These are phyloP conservation scores for Periconia sp. DNA, from an alignment of 2,329 filamentous ascomycete species.

Conservation along the genomic window DNA sequence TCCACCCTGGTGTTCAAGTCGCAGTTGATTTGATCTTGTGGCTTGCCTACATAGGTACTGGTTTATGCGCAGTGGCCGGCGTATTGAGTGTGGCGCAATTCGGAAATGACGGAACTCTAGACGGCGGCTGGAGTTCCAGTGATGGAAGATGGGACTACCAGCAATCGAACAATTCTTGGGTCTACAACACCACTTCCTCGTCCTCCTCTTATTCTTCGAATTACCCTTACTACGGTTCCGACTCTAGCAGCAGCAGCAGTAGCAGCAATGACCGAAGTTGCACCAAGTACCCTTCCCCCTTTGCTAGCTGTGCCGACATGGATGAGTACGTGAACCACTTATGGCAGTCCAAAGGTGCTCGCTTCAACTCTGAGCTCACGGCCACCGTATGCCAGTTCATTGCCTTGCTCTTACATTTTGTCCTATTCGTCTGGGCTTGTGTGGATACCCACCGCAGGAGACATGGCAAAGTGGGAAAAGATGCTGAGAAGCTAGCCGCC, in stretches of 20 bases:
- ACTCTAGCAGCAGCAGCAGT: background rate
- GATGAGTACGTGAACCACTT: constrained; percentile 35
- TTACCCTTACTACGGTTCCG: constrained; percentile 18
- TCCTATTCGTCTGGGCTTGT: constrained; percentile 43
- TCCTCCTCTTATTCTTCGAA: constrained; percentile 10
- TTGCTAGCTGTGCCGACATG: constrained; percentile 27
- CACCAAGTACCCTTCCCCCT: constrained; percentile 3
- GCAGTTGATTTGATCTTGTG: constrained; percentile 39
- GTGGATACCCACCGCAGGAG: constrained; percentile 35
- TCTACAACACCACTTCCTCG: constrained; percentile 19
- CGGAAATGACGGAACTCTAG: constrained; percentile 23
- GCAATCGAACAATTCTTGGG: constrained; percentile 33
- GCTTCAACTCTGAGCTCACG: constrained; percentile 21
- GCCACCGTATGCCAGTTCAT: constrained; percentile 36
- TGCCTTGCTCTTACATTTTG: constrained; percentile 33
- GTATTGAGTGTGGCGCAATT: constrained; percentile 15
- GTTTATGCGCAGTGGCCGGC: constrained; percentile 23
- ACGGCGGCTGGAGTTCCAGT: constrained; percentile 18
- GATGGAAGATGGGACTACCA: constrained; percentile 4
- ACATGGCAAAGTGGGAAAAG: constrained; percentile 23
- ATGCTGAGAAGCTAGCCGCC: constrained; percentile 35
- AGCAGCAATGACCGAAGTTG: background rate
- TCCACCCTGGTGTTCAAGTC: constrained; percentile 40
- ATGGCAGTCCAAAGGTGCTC: constrained; percentile 25
- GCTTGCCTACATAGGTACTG: constrained; percentile 32